A percentile compares a stretch with the other conserved stretches of the same genome.
phyloP scores from a whole-genome alignment of 176 grass and related monocot species.

The Eragrostis nindensis region DNA sequence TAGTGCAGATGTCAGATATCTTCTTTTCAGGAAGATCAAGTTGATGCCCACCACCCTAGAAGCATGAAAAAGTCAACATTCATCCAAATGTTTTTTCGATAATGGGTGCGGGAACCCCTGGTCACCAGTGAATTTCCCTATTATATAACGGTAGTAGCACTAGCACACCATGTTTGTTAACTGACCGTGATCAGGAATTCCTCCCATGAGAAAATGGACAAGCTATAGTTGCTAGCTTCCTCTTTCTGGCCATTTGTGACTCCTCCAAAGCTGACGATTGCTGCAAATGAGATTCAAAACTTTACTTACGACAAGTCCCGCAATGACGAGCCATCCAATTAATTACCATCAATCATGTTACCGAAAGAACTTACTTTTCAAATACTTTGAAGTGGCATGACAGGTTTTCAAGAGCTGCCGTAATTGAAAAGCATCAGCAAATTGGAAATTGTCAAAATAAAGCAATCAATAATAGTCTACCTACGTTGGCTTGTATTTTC shows the following conservation, averaged over 20 bases:
- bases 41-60: constrained; percentile 60
- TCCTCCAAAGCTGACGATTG: constrained; percentile 87
- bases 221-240: constrained; percentile 59
- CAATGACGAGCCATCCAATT: not conserved
- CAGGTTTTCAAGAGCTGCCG: constrained; percentile 81
- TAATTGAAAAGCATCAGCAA: constrained; percentile 28
- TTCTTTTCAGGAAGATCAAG: constrained; percentile 83
- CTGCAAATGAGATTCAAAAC: constrained; percentile 38
- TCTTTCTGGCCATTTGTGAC: constrained; percentile 77
- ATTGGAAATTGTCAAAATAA: not conserved
- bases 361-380: constrained; percentile 74
- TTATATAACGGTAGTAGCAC: not conserved
- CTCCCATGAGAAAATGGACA: constrained; percentile 89
- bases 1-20: constrained; percentile 77
- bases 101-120: too few species aligned
- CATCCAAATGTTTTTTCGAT: not conserved
- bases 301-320: not conserved
- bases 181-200: constrained; percentile 82
- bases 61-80: not conserved
- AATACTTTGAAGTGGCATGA: constrained; percentile 57
- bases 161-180: not conserved
- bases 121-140: too few species aligned
- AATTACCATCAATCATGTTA: constrained; percentile 12
- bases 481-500: not conserved
- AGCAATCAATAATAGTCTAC: not conserved